These are phyloP conservation scores for Botryotinia calthae DNA, from an alignment of 2,329 filamentous ascomycete genomes.

Conservation along the genomic window DNA sequence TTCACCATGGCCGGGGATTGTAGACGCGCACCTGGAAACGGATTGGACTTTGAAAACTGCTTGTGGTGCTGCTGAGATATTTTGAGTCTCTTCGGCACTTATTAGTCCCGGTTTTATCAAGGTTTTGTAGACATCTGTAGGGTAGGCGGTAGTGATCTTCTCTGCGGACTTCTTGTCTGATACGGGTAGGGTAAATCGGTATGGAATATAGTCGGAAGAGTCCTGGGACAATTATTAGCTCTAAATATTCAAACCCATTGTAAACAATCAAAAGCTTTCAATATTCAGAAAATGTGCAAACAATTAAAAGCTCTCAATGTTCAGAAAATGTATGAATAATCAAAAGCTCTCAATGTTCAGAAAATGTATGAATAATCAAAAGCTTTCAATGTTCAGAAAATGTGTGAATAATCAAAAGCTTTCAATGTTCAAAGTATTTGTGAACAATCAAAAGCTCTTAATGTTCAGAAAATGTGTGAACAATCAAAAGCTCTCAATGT, in stretches of 20 bases:
- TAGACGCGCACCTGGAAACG: conserved; percentile 83
- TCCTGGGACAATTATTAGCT: conserved; percentile 43
- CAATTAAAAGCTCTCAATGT: not conserved
- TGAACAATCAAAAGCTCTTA: not conserved
- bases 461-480: not conserved
- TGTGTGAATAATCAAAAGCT: no score
- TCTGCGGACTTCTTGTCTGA: conserved; percentile 40
- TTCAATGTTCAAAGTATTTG: no score
- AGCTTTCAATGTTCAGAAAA: not conserved
- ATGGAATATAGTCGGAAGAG: conserved; percentile 60
- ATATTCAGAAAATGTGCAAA: no score
- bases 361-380: not conserved
- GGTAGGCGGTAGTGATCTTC: conserved; percentile 43
- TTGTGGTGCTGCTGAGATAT: conserved; percentile 69
- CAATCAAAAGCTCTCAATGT: not conserved
- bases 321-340: not conserved
- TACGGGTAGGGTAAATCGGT: conserved; percentile 59
- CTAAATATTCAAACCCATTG: conserved; percentile 27
- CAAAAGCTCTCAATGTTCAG: not conserved
- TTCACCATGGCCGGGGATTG: conserved; percentile 87
- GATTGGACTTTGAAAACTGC: conserved; percentile 91
- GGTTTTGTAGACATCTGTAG: conserved; percentile 46
- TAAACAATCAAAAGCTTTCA: not conserved
- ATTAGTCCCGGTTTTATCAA: conserved; percentile 42
- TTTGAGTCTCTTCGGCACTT: conserved; percentile 41